These are phyloP conservation scores for Paecilomyces dactylethromorphus DNA, from an alignment of 2,329 filamentous ascomycete species.

Conservation along the genomic window DNA sequence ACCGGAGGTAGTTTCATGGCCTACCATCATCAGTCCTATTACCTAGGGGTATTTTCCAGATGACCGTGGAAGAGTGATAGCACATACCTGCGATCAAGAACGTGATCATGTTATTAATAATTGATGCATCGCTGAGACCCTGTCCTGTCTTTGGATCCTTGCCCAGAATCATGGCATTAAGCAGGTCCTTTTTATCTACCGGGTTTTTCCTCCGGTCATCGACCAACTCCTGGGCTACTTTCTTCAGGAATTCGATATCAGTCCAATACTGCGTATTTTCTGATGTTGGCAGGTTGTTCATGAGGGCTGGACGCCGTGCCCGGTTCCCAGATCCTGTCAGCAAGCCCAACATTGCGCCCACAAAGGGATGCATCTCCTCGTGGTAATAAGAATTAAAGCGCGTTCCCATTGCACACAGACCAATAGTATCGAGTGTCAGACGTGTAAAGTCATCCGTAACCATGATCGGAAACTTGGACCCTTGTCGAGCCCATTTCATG, in stretches of 20 bases:
- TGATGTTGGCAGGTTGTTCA: conserved; percentile 37
- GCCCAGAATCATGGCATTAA: conserved; percentile 64
- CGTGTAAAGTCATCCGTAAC: conserved; percentile 64
- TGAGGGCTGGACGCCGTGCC: conserved; percentile 41
- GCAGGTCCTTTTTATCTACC: conserved; percentile 56
- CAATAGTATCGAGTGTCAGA: conserved; percentile 66
- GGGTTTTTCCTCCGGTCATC: conserved; percentile 51
- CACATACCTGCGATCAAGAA: conserved; percentile 57
- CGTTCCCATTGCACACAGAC: conserved; percentile 63
- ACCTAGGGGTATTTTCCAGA: background rate
- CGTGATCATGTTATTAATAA: conserved; percentile 65
- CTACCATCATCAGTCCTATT: conserved; percentile 14
- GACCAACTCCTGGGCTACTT: conserved; percentile 55
- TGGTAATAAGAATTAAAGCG: conserved; percentile 71
- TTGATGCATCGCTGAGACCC: conserved; percentile 55
- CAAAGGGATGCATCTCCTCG: conserved; percentile 63
- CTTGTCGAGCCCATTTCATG: conserved; percentile 42
- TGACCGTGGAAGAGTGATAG: background rate
- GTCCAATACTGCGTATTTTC: conserved; percentile 25
- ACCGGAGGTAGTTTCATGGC: conserved; percentile 67
- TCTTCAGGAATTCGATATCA: conserved; percentile 40
- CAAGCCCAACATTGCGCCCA: conserved; percentile 60
- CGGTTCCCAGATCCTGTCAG: conserved; percentile 51
- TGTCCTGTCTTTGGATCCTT: conserved; percentile 62
- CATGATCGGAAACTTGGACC: conserved; percentile 50